phyloP scores from a whole-genome alignment of 139 green algal genomes.

The Chlamydomonas incerta region DNA sequence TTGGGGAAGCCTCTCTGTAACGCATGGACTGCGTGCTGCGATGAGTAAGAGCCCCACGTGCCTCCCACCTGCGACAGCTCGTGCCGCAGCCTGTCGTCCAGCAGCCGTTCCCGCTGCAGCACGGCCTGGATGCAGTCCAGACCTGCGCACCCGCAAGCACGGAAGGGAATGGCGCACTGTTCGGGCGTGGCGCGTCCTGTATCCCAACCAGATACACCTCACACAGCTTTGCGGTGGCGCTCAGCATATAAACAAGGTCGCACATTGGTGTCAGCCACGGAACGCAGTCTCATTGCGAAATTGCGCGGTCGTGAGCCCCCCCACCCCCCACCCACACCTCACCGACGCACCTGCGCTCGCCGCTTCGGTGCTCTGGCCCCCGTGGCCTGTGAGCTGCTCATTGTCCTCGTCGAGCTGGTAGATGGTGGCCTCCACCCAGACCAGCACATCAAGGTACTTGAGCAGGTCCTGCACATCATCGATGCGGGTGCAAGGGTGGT shows the following conservation, averaged over 20 bases:
- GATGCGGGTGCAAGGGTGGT: background rate
- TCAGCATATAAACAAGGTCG: no score
- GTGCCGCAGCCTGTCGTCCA: slow-evolving; percentile 33
- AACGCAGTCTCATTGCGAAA: no score
- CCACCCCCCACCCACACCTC: background rate
- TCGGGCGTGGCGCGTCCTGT: no score
- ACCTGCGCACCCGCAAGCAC: background rate
- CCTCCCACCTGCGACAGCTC: slow-evolving; percentile 68
- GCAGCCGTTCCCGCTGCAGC: slow-evolving; percentile 49
- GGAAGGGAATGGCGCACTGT: no score
- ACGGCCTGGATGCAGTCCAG: slow-evolving; percentile 3
- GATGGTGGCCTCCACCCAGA: slow-evolving; percentile 79
- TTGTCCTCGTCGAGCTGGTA: slow-evolving; percentile 84
- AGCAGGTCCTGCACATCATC: slow-evolving; percentile 62
- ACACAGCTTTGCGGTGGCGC: no score
- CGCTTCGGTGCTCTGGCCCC: background rate
- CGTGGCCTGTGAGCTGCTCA: slow-evolving; percentile 49
- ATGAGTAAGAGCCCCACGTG: no score
- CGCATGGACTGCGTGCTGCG: no score
- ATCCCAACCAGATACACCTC: no score
- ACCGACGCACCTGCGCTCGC: background rate
- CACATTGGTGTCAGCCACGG: no score
- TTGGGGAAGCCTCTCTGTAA: no score
- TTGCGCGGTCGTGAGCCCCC: no score
- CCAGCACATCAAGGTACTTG: slow-evolving; percentile 69